These are phyloP conservation scores for Pyrenophora seminiperda DNA, from an alignment of 2,329 filamentous ascomycete genomes.

Conservation along the genomic window DNA sequence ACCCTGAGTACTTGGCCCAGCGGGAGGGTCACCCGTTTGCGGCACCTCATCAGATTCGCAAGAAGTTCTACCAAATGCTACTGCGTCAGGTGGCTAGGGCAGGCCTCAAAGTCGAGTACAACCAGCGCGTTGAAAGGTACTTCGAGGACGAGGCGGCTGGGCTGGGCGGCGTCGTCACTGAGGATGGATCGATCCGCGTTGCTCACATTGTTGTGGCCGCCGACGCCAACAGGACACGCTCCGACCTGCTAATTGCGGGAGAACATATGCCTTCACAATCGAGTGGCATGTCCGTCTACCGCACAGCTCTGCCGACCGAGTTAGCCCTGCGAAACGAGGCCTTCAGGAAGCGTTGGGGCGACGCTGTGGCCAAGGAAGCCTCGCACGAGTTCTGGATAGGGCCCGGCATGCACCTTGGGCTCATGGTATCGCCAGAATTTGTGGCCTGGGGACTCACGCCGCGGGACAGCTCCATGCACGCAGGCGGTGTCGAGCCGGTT, in stretches of 20 bases:
- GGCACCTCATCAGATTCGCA: conserved; percentile 8
- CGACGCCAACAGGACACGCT: not conserved
- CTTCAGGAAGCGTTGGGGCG: conserved; percentile 1
- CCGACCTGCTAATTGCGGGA: conserved; percentile 4
- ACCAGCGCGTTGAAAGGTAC: not conserved
- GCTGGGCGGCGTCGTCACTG: not conserved
- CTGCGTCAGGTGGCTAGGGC: conserved; percentile 8
- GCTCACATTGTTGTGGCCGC: conserved; percentile 3
- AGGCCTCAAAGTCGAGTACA: conserved; percentile 3
- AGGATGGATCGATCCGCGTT: not conserved
- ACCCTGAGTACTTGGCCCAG: conserved; percentile 5
- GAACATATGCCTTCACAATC: not conserved
- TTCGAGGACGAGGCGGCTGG: not conserved
- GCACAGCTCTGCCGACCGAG: conserved; percentile 1
- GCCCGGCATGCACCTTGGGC: conserved; percentile 9
- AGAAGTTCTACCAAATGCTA: conserved; percentile 11
- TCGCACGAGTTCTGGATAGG: conserved; percentile 7
- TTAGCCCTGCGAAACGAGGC: conserved; percentile 1
- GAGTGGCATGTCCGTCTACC: conserved; percentile 10
- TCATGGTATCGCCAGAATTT: conserved; percentile 6
- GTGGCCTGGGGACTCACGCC: conserved; percentile 9
- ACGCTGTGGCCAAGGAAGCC: too few relatives aligned
- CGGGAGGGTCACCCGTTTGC: too few relatives aligned
- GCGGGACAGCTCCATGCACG: too few relatives aligned
- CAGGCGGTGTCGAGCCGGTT: not conserved